Percentiles rank a stretch among this genome's conserved stretches.
phyloP scores from a whole-genome alignment of 1,284 basidiomycete species.

The Ceratobasidium sp. region DNA sequence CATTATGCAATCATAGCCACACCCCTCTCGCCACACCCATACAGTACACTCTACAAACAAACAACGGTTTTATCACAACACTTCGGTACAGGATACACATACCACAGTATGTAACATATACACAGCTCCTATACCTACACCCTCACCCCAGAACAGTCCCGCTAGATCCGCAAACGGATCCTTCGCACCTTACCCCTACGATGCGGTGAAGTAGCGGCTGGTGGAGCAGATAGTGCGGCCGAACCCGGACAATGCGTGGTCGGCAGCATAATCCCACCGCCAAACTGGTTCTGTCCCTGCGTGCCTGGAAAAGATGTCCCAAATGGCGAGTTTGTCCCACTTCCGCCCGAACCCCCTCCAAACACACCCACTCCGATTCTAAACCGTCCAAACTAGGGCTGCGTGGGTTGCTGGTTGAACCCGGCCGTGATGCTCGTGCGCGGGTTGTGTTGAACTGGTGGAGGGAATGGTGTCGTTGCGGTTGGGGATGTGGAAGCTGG shows the following conservation, averaged over 20 bases:
- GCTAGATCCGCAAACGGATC: constrained; percentile 87
- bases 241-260: constrained; percentile 46
- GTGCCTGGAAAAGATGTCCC: constrained; percentile 22
- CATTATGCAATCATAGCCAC: too few species aligned
- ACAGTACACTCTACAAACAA: too few species aligned
- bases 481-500: constrained; percentile 42
- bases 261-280: constrained; percentile 45
- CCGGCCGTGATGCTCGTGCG: constrained; percentile 48
- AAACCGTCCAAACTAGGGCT: constrained; percentile 49
- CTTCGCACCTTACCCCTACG: constrained; percentile 63
- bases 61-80: background rate
- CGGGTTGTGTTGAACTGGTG: constrained; percentile 13
- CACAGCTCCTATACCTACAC: background rate
- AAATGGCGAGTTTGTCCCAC: constrained; percentile 45
- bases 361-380: constrained; percentile 49
- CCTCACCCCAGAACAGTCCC: constrained; percentile 70
- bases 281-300: constrained; percentile 5
- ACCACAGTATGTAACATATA: background rate
- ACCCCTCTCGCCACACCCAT: too few species aligned
- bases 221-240: constrained; percentile 50
- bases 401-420: constrained; percentile 47
- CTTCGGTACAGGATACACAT: background rate
- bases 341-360: background rate
- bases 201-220: constrained; percentile 52
- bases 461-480: background rate